These are phyloP conservation scores for Penicillium sp. DNA, from an alignment of 2,329 filamentous ascomycete genomes.

Conservation along the genomic window DNA sequence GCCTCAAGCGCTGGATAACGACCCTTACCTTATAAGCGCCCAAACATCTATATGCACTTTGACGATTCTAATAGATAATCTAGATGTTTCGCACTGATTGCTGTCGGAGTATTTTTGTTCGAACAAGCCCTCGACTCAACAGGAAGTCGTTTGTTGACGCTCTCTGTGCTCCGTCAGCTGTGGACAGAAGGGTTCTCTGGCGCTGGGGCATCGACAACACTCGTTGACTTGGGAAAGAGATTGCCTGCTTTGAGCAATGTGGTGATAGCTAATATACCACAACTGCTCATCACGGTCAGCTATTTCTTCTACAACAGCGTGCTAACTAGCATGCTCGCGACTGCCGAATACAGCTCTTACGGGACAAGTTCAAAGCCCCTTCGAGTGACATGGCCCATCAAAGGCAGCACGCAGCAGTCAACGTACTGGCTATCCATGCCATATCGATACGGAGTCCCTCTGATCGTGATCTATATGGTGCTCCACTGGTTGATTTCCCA, in stretches of 20 bases:
- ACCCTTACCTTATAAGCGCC: neutral
- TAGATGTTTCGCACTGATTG: neutral
- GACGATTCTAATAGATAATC: neutral
- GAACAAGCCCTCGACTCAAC: too few species aligned
- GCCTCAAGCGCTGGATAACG: neutral
- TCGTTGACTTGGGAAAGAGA: neutral
- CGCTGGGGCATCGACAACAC: neutral
- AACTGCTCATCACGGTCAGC: slow-evolving; percentile 38
- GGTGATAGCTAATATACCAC: slow-evolving; percentile 4
- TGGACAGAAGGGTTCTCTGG: neutral
- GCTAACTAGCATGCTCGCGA: slow-evolving; percentile 52
- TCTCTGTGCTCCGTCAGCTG: neutral
- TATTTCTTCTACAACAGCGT: slow-evolving; percentile 42
- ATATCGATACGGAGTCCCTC: slow-evolving; percentile 46
- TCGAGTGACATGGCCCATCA: slow-evolving; percentile 47
- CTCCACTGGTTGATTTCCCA: slow-evolving; percentile 4
- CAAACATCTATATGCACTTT: neutral
- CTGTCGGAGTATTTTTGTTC: too few species aligned
- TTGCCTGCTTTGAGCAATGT: neutral
- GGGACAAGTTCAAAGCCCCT: slow-evolving; percentile 43
- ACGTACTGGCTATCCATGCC: slow-evolving; percentile 52
- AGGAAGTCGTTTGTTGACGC: too few species aligned
- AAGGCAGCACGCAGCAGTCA: slow-evolving; percentile 43
- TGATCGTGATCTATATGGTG: slow-evolving; percentile 27
- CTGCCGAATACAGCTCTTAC: slow-evolving; percentile 54